These are phyloP conservation scores for Xylaria palmicola DNA, from an alignment of 495 filamentous ascomycete genomes.

Conservation along the genomic window DNA sequence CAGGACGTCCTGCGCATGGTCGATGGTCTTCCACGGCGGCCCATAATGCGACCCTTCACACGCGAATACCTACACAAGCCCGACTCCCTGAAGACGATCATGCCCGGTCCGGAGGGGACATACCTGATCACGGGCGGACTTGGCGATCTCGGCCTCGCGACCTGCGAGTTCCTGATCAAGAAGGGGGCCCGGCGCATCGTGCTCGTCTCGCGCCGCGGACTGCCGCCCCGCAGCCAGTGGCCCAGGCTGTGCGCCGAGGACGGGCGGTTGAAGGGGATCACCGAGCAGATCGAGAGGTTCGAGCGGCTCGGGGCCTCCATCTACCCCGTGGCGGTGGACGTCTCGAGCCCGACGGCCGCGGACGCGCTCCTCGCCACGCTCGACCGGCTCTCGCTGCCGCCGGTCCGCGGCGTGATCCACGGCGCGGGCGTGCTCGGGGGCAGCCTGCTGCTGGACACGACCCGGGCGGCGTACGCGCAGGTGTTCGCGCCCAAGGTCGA, in stretches of 20 bases:
- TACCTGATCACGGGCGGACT: constrained; percentile 50
- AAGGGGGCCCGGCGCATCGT: constrained; percentile 41
- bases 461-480: constrained; percentile 21
- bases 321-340: constrained; percentile 27
- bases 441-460: constrained; percentile 35
- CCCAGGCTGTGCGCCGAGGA: constrained; percentile 13
- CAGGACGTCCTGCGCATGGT: constrained; percentile 35
- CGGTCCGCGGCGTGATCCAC: constrained; percentile 47
- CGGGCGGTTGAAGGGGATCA: neutral
- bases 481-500: constrained; percentile 42
- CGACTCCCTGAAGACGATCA: constrained; percentile 21
- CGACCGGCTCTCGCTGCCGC: constrained; percentile 22
- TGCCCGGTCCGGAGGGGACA: constrained; percentile 35
- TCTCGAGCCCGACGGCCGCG: constrained; percentile 15
- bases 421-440: constrained; percentile 46
- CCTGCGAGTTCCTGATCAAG: constrained; percentile 36
- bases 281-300: constrained; percentile 25
- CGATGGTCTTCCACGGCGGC: constrained; percentile 34
- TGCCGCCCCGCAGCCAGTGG: constrained; percentile 21
- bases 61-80: constrained; percentile 9
- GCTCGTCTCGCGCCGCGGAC: constrained; percentile 30
- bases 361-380: constrained; percentile 16
- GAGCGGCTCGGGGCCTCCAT: constrained; percentile 28
- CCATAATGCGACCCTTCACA: constrained; percentile 32
- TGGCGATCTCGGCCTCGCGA: constrained; percentile 41